These are phyloP conservation scores for Cyclotella atomus DNA, from an alignment of 108 stramenopile species.

Conservation along the genomic window DNA sequence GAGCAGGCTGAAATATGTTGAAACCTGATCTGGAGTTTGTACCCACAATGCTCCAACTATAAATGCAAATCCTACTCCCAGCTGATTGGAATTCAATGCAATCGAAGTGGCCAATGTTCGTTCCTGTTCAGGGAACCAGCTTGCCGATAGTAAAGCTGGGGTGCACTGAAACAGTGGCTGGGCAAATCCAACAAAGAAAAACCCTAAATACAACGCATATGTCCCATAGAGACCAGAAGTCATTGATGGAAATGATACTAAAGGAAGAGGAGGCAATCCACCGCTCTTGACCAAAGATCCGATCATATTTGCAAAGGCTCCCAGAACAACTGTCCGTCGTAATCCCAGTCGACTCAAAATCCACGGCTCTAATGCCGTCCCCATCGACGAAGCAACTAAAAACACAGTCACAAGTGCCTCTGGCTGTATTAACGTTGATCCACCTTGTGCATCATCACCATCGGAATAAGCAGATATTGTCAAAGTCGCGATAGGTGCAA, in stretches of 20 bases:
- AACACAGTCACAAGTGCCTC: conserved; percentile 79
- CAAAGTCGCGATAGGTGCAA: conserved; percentile 40
- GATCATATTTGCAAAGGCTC: conserved; percentile 76
- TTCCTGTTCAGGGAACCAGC: conserved; percentile 87
- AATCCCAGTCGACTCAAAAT: conserved; percentile 77
- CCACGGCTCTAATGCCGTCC: conserved; percentile 79
- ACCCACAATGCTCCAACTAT: conserved; percentile 83
- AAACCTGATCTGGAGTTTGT: conserved; percentile 57
- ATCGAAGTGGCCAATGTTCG: conserved; percentile 87
- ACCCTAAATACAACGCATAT: conserved; percentile 75
- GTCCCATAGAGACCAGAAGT: conserved; percentile 57
- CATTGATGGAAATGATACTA: conserved; percentile 35
- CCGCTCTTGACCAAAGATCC: conserved; percentile 85
- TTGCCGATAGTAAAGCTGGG: conserved; percentile 78
- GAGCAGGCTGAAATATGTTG: conserved; percentile 72
- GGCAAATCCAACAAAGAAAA: conserved; percentile 83
- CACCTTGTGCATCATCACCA: conserved; percentile 32
- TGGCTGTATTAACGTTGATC: conserved; percentile 76
- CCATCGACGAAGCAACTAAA: conserved; percentile 71
- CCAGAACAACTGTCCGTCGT: conserved; percentile 76
- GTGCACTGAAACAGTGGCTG: conserved; percentile 91
- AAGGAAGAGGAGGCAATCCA: conserved; percentile 64
- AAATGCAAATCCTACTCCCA: conserved; percentile 86
- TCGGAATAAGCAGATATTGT: conserved; percentile 29
- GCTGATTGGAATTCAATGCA: conserved; percentile 85